Percentiles rank a stretch among this genome's conserved stretches.
These are phyloP conservation scores for Aspergillus nomiae DNA, from an alignment of 2,329 filamentous ascomycete species.

Conservation along the genomic window DNA sequence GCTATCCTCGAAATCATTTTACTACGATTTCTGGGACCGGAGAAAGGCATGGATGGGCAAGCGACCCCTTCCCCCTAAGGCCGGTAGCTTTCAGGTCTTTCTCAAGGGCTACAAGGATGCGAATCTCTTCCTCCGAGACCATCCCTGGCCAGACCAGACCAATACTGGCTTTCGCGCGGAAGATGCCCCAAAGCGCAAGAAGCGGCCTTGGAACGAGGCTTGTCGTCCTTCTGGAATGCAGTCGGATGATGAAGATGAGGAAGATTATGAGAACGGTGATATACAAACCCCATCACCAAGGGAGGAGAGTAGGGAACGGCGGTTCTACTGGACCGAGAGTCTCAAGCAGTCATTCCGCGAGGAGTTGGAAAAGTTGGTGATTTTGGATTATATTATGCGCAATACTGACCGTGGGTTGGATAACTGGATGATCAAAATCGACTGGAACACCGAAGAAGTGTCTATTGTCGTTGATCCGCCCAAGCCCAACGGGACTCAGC, in stretches of 20 bases:
- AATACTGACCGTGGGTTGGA: constrained; percentile 96
- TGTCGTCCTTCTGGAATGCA: constrained; percentile 69
- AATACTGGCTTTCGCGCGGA: constrained; percentile 67
- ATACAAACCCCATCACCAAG: constrained; percentile 46
- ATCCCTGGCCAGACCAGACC: constrained; percentile 95
- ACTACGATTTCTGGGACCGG: constrained; percentile 97
- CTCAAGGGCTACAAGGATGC: constrained; percentile 96
- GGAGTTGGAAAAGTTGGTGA: constrained; percentile 94
- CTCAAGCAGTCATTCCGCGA: constrained; percentile 92
- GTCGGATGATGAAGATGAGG: constrained; percentile 64
- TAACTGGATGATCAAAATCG: constrained; percentile 99
- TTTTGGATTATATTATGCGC: constrained; percentile 98
- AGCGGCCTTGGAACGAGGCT: constrained; percentile 75
- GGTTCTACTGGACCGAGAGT: constrained; percentile 82
- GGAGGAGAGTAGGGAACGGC: constrained; percentile 48
- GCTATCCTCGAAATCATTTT: constrained; percentile 93
- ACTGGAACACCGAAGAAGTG: constrained; percentile 79
- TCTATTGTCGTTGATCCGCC: constrained; percentile 85
- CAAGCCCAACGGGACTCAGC: constrained; percentile 57
- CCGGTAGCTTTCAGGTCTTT: constrained; percentile 96
- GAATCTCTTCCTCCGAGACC: constrained; percentile 89
- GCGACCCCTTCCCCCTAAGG: constrained; percentile 83
- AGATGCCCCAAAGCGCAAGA: constrained; percentile 67
- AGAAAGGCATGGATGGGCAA: constrained; percentile 84
- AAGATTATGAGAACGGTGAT: constrained; percentile 46